Evolutionary conservation across 345 rosid species (phyloP), one percentile per base, ranked within the genome.

Genomic region (Lumnitzera racemosa): DNA sequence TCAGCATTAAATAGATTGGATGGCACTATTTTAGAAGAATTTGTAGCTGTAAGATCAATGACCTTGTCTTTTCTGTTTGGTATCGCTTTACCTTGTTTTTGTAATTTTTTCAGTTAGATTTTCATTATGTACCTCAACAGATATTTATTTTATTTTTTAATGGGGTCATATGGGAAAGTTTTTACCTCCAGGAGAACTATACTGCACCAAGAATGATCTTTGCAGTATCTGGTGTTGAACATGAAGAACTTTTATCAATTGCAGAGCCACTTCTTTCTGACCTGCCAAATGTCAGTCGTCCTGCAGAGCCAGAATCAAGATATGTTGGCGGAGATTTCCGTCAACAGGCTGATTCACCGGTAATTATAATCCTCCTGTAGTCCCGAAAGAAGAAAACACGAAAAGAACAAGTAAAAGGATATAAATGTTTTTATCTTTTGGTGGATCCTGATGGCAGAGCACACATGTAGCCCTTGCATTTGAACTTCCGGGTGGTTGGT

Each of bases 261-360:
- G 95, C 84, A 53, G 89, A 78, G 74, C 97, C 92, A 43, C 87
- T 94, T 68, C 72, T 92, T 51, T 81, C 97, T 55, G 97, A 92
- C 78, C 86, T 92, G 55, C 88, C 88, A 6, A 67, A 47, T 46
- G 71, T 79, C 17, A 63, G 75, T 24, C 58, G 62, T 49, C 57
- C 74, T 41, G 65, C 53, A 43, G 87, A 76, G 60, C 97, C 96
- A 61, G 69, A 70, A 57, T 94, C 97, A 69, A 72, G 74, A 57
- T 94, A 90, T 70, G 79, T 78, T 5, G 97, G 99, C 59, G 97
- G 99, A 53, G 97, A 90, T 71, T 86, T 76, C 56, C 96, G 95
- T 49, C 76, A 78, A 49, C 96, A 86, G 66, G 75, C 89, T 72
- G 90, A 81, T 79, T 79, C 79, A 29, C 86, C 74, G 92, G 99